Evolutionary conservation across 192 early-diverging fungal genomes (phyloP).

Genomic region (Umbelopsis isabellina): DNA sequence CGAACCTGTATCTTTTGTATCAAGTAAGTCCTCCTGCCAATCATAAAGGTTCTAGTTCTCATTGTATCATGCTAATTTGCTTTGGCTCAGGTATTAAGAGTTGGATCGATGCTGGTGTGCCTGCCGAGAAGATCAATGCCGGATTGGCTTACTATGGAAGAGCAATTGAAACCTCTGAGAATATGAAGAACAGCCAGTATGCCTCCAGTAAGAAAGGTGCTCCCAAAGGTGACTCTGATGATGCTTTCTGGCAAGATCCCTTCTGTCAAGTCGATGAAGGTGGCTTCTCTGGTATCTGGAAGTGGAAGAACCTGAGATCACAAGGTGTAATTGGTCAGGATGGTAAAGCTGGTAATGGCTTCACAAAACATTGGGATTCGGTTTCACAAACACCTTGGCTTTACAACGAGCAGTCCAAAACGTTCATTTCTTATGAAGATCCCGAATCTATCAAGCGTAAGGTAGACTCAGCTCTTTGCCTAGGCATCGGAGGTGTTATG

Average conservation of each 20-base stretch:
- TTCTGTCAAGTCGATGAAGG: constrained; percentile 44
- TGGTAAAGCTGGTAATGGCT: constrained; percentile 51
- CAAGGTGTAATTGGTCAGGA: constrained; percentile 51
- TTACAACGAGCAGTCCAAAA: constrained; percentile 58
- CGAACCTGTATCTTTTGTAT: constrained; percentile 42
- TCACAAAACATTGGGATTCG: constrained; percentile 60
- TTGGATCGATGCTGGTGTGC: constrained; percentile 65
- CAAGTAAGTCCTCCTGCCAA: constrained; percentile 20
- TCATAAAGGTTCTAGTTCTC: neutral
- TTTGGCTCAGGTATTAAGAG: constrained; percentile 41
- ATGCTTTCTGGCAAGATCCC: constrained; percentile 50
- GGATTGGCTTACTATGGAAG: constrained; percentile 70
- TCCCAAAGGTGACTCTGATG: constrained; percentile 61
- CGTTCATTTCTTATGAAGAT: constrained; percentile 82
- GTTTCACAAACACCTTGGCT: constrained; percentile 56
- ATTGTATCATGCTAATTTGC: neutral
- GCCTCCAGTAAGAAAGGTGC: constrained; percentile 39
- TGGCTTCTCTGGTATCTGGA: constrained; percentile 61
- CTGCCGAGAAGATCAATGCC: constrained; percentile 56
- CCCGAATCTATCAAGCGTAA: constrained; percentile 65
- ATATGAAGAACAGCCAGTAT: constrained; percentile 48
- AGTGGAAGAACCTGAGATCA: constrained; percentile 59
- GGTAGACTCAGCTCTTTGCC: constrained; percentile 53
- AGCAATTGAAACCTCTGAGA: constrained; percentile 44
- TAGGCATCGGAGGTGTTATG: constrained; percentile 68